These are phyloP conservation scores for Termitomyces sp. DNA, from an alignment of 768 basidiomycete species.

Conservation along the genomic window DNA sequence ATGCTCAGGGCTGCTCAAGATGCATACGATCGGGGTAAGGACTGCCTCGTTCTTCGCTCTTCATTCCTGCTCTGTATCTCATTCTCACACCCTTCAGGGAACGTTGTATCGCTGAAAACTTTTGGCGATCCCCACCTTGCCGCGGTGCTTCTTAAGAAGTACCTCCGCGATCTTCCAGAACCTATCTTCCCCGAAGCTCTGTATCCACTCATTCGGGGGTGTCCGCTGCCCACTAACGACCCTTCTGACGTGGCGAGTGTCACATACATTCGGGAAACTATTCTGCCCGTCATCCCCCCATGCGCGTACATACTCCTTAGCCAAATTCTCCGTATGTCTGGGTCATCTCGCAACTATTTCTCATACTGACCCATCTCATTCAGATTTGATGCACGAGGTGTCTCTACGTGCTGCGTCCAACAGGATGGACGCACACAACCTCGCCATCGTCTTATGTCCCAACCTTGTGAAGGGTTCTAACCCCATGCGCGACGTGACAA, in stretches of 20 bases:
- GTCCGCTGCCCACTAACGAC: conserved; percentile 55
- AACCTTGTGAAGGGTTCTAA: conserved; percentile 74
- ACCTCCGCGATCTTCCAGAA: conserved; percentile 73
- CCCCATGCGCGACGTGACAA: conserved; percentile 67
- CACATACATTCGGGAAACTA: conserved; percentile 61
- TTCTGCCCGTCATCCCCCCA: conserved; percentile 65
- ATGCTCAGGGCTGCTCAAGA: conserved; percentile 73
- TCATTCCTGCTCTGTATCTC: not conserved
- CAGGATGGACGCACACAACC: conserved; percentile 81
- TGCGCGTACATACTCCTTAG: conserved; percentile 75
- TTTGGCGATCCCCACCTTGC: conserved; percentile 79
- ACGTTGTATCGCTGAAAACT: conserved; percentile 73
- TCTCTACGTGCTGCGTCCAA: conserved; percentile 65
- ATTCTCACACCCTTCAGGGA: conserved; percentile 40
- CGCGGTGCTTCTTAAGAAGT: conserved; percentile 85
- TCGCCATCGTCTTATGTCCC: conserved; percentile 74
- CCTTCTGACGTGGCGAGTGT: conserved; percentile 55
- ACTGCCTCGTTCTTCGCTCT: not conserved
- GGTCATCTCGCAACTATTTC: conserved; percentile 1
- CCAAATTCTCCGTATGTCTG: conserved; percentile 54
- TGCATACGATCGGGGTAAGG: conserved; percentile 76
- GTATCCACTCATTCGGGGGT: conserved; percentile 63
- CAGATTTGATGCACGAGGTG: conserved; percentile 80
- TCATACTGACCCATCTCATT: not conserved
- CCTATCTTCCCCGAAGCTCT: conserved; percentile 73